Base-by-base conservation (phyloP, 2,329 filamentous ascomycete genomes). In the Neopestalotiopsis clavispora region DNA sequence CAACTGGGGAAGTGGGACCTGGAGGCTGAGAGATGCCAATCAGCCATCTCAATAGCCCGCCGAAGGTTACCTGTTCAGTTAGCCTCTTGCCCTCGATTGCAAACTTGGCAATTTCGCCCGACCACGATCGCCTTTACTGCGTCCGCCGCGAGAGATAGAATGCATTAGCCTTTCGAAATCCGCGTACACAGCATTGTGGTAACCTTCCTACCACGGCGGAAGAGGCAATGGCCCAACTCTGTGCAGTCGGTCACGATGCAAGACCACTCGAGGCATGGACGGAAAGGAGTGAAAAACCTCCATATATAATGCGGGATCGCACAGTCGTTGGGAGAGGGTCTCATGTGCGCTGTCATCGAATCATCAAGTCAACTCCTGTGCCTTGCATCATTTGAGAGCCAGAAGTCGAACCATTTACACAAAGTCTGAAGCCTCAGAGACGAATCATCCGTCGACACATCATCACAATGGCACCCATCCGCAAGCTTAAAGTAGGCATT, bases 401-500 rank as follows among this genome's bases (percentile, higher is more conserved):
- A 23, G 45, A 52, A 52, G 17, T 9, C 45, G 10, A 20, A 9
- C 45, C 20, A 17, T 52, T 9, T 38, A 38, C 34, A 38, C 6
- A 38, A 20, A 52, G 17, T 52, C n/a, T 23, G 1, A 17, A 17
- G n/a, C 14, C 45, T 3, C 17, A 52, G 17, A 23, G 45, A 23
- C 45, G 20, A 2, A 23, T 10, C 45, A 52, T 14, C 45, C n/a
- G 14, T 23, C n/a, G 45, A 52, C n/a, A 9, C 45, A 9, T 9
- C 13, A 14, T 52, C 49, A 58, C 49, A 38, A 66, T 66, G 49
- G 45, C 63, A 34, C 63, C 42, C 32, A 28, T 65, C 17, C 63
- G 63, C 49, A 56, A 58, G 42, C 32, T 66, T 45, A 32, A 58
- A 56, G 49, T 67, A 28, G 65, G 17, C 30, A 38, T 59, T 28